phyloP scores from a whole-genome alignment of 805 yeast genomes.

The Candida cerambycidarum region DNA sequence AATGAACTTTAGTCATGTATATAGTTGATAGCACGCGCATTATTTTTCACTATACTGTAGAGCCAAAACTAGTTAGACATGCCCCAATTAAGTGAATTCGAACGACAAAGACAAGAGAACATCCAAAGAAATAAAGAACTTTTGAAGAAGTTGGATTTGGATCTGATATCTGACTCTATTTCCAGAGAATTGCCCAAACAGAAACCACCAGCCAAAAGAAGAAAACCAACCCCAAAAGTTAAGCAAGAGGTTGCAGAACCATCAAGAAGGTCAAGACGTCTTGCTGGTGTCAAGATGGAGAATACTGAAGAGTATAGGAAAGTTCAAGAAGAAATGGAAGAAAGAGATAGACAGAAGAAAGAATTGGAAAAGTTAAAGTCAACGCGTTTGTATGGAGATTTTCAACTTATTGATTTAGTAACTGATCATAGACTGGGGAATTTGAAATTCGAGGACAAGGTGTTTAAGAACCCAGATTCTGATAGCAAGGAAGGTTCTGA shows the following conservation, averaged over 20 bases:
- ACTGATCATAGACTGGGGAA: conserved; percentile 40
- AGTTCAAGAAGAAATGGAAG: conserved; percentile 36
- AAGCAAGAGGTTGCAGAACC: conserved; percentile 44
- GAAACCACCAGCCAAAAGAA: conserved; percentile 19
- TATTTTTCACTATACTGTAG: neutral
- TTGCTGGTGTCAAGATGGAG: conserved; percentile 70
- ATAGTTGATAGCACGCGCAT: conserved; percentile 1
- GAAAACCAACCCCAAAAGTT: conserved; percentile 23
- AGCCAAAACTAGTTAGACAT: conserved; percentile 6
- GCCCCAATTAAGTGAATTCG: conserved; percentile 58
- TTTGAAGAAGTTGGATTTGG: conserved; percentile 67
- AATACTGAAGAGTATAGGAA: conserved; percentile 42
- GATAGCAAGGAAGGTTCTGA: conserved; percentile 10
- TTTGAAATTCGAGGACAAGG: conserved; percentile 30
- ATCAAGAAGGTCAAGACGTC: conserved; percentile 71
- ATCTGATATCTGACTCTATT: conserved; percentile 54
- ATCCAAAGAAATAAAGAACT: conserved; percentile 82
- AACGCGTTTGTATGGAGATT: conserved; percentile 64
- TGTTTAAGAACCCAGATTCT: conserved; percentile 19
- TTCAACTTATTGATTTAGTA: conserved; percentile 59
- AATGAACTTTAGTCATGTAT: neutral
- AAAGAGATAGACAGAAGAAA: conserved; percentile 30
- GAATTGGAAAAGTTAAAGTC: conserved; percentile 51
- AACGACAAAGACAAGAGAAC: conserved; percentile 68
- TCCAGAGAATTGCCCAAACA: conserved; percentile 41